Evolutionary conservation across 2,329 filamentous ascomycete species (phyloP).

Genomic region (Claviceps citrina): DNA sequence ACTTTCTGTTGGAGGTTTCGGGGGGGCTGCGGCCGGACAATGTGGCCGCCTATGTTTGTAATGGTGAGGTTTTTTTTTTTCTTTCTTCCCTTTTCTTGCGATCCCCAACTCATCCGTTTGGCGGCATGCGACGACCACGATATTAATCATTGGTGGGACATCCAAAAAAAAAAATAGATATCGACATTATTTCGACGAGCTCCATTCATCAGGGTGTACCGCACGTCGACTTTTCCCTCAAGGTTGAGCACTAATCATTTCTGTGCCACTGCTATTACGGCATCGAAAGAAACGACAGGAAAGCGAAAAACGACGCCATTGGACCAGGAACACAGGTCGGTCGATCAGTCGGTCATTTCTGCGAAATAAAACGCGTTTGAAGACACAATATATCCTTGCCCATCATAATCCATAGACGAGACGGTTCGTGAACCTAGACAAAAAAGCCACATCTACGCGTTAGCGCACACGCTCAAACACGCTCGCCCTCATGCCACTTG

Average conservation of each 20-base stretch:
- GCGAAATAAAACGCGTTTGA: too few relatives aligned
- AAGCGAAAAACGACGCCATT: too few relatives aligned
- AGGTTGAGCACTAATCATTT: conserved; percentile 42
- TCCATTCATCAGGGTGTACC: conserved; percentile 91
- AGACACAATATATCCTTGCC: too few relatives aligned
- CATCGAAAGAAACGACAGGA: too few relatives aligned
- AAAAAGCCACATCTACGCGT: too few relatives aligned
- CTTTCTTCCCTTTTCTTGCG: neutral
- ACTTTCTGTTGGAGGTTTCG: conserved; percentile 80
- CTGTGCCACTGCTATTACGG: too few relatives aligned
- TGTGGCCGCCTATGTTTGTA: conserved; percentile 63
- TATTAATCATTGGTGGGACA: too few relatives aligned
- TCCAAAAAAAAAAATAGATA: conserved; percentile 34
- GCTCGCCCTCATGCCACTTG: neutral
- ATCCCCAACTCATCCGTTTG: too few relatives aligned
- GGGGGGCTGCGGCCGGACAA: conserved; percentile 79
- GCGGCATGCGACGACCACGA: too few relatives aligned
- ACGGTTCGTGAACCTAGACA: neutral
- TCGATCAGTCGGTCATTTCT: too few relatives aligned
- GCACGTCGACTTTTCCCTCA: conserved; percentile 91
- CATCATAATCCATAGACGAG: neutral
- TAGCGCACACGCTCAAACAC: too few relatives aligned
- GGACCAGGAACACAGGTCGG: too few relatives aligned
- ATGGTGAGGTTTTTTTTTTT: conserved; percentile 32
- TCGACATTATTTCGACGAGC: conserved; percentile 92